A percentile compares a stretch with the other conserved stretches of the same genome.
These are phyloP conservation scores for Lasiosphaeriaceae sp. DNA, from an alignment of 495 filamentous ascomycete genomes.

Conservation along the genomic window DNA sequence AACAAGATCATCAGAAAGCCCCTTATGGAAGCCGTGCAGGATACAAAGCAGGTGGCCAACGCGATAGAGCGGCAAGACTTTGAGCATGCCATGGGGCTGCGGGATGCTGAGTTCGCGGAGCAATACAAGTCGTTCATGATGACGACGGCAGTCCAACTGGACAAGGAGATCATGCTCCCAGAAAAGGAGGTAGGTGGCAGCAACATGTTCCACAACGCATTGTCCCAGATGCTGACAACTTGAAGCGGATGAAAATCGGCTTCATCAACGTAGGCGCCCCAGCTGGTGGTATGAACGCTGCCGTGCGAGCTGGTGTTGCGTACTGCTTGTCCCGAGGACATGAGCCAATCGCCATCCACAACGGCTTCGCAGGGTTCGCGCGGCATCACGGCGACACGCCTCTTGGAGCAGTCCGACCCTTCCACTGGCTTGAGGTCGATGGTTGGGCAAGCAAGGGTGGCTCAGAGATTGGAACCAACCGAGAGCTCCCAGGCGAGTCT, in stretches of 20 bases:
- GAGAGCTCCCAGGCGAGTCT: constrained; percentile 79
- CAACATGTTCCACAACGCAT: not conserved
- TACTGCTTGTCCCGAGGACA: constrained; percentile 95
- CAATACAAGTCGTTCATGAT: constrained; percentile 86
- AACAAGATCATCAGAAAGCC: constrained; percentile 94
- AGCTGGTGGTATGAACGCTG: constrained; percentile 98
- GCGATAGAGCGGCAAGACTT: constrained; percentile 83
- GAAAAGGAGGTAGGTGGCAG: constrained; percentile 60
- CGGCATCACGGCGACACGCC: constrained; percentile 84
- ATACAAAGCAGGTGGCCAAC: constrained; percentile 76
- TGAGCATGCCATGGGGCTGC: constrained; percentile 73
- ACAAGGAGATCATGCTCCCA: constrained; percentile 52
- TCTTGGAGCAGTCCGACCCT: constrained; percentile 73
- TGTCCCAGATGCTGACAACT: constrained; percentile 15
- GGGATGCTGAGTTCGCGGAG: constrained; percentile 92
- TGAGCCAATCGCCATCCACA: constrained; percentile 86
- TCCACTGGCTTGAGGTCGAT: constrained; percentile 92
- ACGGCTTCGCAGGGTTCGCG: constrained; percentile 92
- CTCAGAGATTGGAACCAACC: constrained; percentile 97
- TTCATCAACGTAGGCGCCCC: constrained; percentile 97
- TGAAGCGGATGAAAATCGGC: constrained; percentile 81
- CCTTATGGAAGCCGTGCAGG: constrained; percentile 79
- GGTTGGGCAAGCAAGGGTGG: constrained; percentile 94
- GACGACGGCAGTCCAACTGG: constrained; percentile 61
- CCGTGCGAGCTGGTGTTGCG: constrained; percentile 89